phyloP scores from a whole-genome alignment of 805 yeast genomes.

The Ogataea neopini region DNA sequence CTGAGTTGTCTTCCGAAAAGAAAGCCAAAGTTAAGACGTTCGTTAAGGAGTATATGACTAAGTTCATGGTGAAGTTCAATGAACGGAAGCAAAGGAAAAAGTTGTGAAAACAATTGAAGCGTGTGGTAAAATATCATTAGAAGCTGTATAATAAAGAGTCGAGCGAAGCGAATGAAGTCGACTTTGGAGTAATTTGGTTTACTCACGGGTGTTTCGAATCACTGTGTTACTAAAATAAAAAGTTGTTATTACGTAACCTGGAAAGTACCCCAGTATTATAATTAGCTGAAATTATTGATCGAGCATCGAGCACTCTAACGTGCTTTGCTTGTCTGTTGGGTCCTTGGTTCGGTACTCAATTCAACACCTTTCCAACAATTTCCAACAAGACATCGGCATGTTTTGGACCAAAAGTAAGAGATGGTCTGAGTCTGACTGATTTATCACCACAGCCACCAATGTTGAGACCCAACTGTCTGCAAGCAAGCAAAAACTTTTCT shows the following conservation, averaged over 20 bases:
- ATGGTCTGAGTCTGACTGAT: slow-evolving; percentile 64
- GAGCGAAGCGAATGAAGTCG: neutral
- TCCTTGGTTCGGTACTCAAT: neutral
- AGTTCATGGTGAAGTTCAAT: slow-evolving; percentile 51
- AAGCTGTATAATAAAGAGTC: neutral
- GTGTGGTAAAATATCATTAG: neutral
- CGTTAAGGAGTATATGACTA: slow-evolving; percentile 64
- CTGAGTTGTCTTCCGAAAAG: slow-evolving; percentile 62
- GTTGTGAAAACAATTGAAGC: neutral
- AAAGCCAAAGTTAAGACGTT: slow-evolving; percentile 68
- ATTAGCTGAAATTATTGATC: too few relatives aligned
- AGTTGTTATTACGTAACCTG: too few relatives aligned
- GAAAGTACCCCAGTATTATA: too few relatives aligned
- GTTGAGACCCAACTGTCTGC: slow-evolving; percentile 58
- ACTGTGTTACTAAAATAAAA: too few relatives aligned
- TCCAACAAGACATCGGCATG: slow-evolving; percentile 60
- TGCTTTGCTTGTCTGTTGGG: too few relatives aligned
- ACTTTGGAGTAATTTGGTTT: too few relatives aligned
- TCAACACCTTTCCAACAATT: slow-evolving; percentile 38
- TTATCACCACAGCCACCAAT: slow-evolving; percentile 68
- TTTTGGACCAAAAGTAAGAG: slow-evolving; percentile 58
- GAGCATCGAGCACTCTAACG: too few relatives aligned
- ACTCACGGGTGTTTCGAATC: too few relatives aligned
- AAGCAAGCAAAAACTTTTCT: slow-evolving; percentile 44
- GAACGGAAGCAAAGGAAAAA: slow-evolving; percentile 24